phyloP scores from a whole-genome alignment of 2,329 filamentous ascomycete species.

The Phyllosticta capitalensis region DNA sequence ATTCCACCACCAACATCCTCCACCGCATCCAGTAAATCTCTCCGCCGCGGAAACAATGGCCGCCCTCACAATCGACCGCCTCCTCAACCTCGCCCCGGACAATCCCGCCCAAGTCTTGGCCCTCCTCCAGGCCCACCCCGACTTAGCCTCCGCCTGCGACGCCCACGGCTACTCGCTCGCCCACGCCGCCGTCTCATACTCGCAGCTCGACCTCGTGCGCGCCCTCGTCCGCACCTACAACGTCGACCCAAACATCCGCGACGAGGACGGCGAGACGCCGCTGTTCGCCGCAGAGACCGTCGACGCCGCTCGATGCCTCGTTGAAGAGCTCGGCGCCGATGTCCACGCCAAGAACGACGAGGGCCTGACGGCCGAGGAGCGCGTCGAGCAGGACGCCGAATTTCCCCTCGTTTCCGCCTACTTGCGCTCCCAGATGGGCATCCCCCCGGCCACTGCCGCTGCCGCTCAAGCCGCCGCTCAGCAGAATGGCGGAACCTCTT shows the following conservation, averaged over 20 bases:
- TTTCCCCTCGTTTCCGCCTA: slow-evolving; percentile 68
- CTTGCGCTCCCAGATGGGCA: slow-evolving; percentile 35
- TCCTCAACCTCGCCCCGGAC: slow-evolving; percentile 61
- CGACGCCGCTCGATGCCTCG: slow-evolving; percentile 65
- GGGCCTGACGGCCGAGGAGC: slow-evolving; percentile 70
- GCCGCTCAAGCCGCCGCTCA: slow-evolving; percentile 14
- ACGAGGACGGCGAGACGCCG: slow-evolving; percentile 91
- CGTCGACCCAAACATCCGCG: slow-evolving; percentile 72
- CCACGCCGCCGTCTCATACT: slow-evolving; percentile 89
- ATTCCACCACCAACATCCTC: not conserved
- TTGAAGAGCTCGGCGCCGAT: slow-evolving; percentile 74
- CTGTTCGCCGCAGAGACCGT: slow-evolving; percentile 82
- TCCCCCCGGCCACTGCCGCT: slow-evolving; percentile 18
- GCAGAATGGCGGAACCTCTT: slow-evolving; percentile 12
- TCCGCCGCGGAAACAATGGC: slow-evolving; percentile 17
- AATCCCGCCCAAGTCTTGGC: slow-evolving; percentile 63
- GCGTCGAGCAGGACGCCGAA: slow-evolving; percentile 68
- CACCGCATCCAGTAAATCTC: no score
- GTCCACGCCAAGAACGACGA: slow-evolving; percentile 57
- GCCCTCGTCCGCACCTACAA: slow-evolving; percentile 64
- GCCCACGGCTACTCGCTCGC: slow-evolving; percentile 88
- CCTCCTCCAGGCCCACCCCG: slow-evolving; percentile 63
- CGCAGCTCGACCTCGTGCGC: slow-evolving; percentile 71
- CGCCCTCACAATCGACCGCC: slow-evolving; percentile 34
- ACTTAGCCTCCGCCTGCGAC: slow-evolving; percentile 73